Base-by-base conservation (phyloP, 441 rosid species). In the Theobroma grandiflorum region DNA sequence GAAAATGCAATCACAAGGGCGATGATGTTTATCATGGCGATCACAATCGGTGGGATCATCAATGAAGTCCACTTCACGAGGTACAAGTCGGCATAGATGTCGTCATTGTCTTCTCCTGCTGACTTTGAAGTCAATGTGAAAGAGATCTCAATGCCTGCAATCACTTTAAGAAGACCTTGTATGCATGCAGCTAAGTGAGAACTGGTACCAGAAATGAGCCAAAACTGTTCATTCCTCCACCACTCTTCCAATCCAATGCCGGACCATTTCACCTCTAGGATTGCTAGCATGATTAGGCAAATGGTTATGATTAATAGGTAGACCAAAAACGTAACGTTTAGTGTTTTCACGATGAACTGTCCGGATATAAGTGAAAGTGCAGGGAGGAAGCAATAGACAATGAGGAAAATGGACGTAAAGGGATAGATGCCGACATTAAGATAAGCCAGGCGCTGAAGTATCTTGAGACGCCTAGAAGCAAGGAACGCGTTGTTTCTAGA, bases 171-270 rank as follows among this genome's bases (percentile, higher is more conserved):
- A 33, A 95, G 88, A 42, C 96, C 97, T 77, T 92, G 97, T 12
- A 92, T 80, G 6, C 94, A 98, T 0, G 98, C 99, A 6, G 94
- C 95, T 2, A 94, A 79, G 79, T 94, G 99, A 76, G 98, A 87
- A 11, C 98, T 92, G 16, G 97, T 92, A 45, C 97, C 98, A 0
- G 92, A 87, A 45, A 94, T 95, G 4, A 95, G 89, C 98, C 97
- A 92, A 81, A 92, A 94, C 71, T 95, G 98, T 80, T 95, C 98
- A 15, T 95, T 95, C 86, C 98, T 89, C 98, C 98, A 95, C 98
- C 98, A 93, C 62, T 95, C 98, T 75, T 95, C 99, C 49, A 95
- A 79, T 8, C 77, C 91, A 9, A 94, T 91, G 6, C 94, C 98
- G 0, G 97, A 86, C 98, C 99, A 95, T 64, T 86, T 91, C 74